phyloP scores from a whole-genome alignment of 345 rosid species.

The Pseudoturritis turrita region DNA sequence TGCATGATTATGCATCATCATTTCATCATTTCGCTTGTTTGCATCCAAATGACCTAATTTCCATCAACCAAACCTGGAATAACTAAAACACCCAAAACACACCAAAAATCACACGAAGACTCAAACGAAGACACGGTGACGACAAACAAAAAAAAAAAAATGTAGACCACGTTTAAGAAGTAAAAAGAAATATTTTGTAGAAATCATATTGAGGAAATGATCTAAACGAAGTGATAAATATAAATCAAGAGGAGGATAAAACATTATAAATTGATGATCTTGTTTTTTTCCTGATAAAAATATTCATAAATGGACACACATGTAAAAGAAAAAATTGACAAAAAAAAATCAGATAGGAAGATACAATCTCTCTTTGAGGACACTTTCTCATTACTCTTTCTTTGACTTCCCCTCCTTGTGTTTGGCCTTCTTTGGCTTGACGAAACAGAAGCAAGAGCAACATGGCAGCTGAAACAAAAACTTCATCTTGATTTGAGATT shows the following conservation, averaged over 20 bases:
- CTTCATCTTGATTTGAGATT: conserved; percentile 42
- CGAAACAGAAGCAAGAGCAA: conserved; percentile 40
- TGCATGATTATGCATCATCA: no score
- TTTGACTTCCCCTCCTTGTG: conserved; percentile 40
- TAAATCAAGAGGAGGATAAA: not conserved
- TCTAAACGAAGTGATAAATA: not conserved
- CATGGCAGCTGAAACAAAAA: conserved; percentile 55
- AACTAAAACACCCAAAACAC: no score
- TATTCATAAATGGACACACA: not conserved
- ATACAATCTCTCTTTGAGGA: not conserved
- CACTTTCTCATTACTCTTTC: conserved; percentile 8
- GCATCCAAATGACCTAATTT: no score
- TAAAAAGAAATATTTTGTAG: not conserved
- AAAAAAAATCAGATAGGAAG: not conserved
- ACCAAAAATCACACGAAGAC: no score
- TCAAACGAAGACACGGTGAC: no score
- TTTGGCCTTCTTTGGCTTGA: conserved; percentile 46
- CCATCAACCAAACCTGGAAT: no score
- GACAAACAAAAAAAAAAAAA: no score
- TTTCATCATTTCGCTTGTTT: no score
- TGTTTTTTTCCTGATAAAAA: not conserved
- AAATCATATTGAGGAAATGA: not conserved
- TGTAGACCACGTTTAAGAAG: not conserved
- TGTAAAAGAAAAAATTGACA: conserved; percentile 1
- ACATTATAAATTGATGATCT: not conserved